Evolutionary conservation across 2,329 filamentous ascomycete species (phyloP), one percentile per base, ranked within the genome.

Genomic region (Claviceps digitariae): DNA sequence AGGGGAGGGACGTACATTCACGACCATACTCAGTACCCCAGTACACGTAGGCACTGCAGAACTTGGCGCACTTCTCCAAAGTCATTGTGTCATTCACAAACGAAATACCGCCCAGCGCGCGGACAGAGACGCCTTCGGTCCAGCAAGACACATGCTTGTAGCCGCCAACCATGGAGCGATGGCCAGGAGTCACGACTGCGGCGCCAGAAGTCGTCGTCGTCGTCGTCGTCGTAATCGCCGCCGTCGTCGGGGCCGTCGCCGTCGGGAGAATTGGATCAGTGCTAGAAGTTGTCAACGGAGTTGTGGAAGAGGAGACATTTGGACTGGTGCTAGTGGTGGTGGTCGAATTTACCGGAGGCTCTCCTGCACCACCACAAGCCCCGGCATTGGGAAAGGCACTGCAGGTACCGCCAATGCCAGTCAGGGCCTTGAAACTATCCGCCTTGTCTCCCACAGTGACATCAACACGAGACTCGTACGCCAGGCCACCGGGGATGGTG

Each of bases 21-120:
- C 72, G 67, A 10, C 74, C 73, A 56, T 74, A 78, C 58, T 79
- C 75, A 6, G 74, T 72, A 2, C 71, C 76, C 65, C 71, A 78
- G 57, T 73, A 76, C 47, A 66, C 63, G 59, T 70, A 77, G 1
- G 65, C 66, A 2, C 67, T 69, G 65, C 74, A 78, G 62, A 71
- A 74, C 2, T 57, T 56, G 65, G 69, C 67, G 61, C 75, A 78
- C 44, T 63, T 67, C 53, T 76, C 73, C 10, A 76, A 62, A 2
- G 74, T 77, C 74, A 77, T 77, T 23, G 64, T 64, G 41, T 77
- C 72, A 56, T 74, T 71, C 21, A 69, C 71, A 50, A 69, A 72
- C 4, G 64, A 57, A 4, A 64, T 66, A 23, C 65, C 71, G 17
- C 56, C 53, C 7, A 79, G 66, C 5, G 76, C 74, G n/a, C 76